Percentiles rank a stretch among this genome's conserved stretches.
These are phyloP conservation scores for Fraxinus sp. DNA, from an alignment of 305 asterid genomes.

Conservation along the genomic window DNA sequence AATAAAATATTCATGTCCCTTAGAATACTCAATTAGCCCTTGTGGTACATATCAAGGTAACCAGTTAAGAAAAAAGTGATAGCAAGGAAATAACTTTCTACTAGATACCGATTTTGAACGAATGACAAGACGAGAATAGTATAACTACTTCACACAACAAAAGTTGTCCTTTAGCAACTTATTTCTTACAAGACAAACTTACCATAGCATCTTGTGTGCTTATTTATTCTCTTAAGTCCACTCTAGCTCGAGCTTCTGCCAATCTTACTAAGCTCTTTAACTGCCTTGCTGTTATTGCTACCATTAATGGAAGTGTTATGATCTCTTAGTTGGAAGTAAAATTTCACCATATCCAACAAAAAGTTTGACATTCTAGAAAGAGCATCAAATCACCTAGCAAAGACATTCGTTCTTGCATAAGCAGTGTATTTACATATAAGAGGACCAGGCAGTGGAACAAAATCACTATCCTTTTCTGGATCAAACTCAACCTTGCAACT, in stretches of 20 bases:
- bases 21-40: background rate
- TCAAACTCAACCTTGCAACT: slow-evolving; percentile 74
- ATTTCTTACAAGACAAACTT: slow-evolving; percentile 30
- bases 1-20: background rate
- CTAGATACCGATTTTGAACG: background rate
- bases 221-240: slow-evolving; percentile 87
- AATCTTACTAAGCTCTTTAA: slow-evolving; percentile 91
- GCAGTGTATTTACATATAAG: slow-evolving; percentile 94
- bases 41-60: slow-evolving; percentile 10
- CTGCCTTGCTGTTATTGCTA: slow-evolving; percentile 95
- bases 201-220: slow-evolving; percentile 86
- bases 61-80: background rate
- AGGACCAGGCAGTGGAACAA: slow-evolving; percentile 89
- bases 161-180: slow-evolving; percentile 12
- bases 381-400: slow-evolving; percentile 63
- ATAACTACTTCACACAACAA: slow-evolving; percentile 19
- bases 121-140: background rate
- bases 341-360: slow-evolving; percentile 27
- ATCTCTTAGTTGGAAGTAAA: slow-evolving; percentile 80
- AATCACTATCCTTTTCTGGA: slow-evolving; percentile 68
- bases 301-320: slow-evolving; percentile 76
- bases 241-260: slow-evolving; percentile 96
- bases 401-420: slow-evolving; percentile 80
- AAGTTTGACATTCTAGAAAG: slow-evolving; percentile 9
- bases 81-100: slow-evolving; percentile 1